These are phyloP conservation scores for Lotmaria passim DNA, from an alignment of 208 protist species.

Conservation along the genomic window DNA sequence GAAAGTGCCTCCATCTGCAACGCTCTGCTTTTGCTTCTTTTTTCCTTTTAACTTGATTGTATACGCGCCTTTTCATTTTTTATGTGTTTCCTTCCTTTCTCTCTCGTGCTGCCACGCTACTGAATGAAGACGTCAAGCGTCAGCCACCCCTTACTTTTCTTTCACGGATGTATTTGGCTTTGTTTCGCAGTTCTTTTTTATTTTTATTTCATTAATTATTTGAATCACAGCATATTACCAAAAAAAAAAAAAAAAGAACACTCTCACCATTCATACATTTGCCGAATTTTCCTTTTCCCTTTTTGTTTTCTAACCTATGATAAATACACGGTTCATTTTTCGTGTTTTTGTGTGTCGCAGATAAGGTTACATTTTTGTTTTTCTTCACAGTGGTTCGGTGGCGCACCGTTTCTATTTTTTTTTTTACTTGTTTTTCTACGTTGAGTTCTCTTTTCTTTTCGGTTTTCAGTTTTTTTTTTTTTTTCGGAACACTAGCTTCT, in stretches of 20 bases:
- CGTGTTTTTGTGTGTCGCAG: not conserved
- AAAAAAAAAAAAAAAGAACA: not conserved
- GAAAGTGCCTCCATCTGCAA: not conserved
- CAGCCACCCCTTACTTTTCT: no score
- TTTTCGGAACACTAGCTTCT: conserved; percentile 7
- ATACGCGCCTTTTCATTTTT: not conserved
- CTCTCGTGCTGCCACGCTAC: conserved; percentile 2
- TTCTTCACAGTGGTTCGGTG: conserved; percentile 2
- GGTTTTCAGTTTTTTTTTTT: conserved; percentile 24
- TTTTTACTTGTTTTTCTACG: conserved; percentile 1
- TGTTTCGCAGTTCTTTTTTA: not conserved
- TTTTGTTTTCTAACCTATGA: not conserved
- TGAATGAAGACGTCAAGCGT: no score
- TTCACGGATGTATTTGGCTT: no score
- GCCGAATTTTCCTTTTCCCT: not conserved
- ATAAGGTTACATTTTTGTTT: conserved; percentile 5
- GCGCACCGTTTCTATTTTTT: conserved; percentile 10
- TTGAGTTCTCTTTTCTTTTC: conserved; percentile 8
- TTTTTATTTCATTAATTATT: not conserved
- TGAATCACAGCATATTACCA: conserved; percentile 18
- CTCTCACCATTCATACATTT: not conserved
- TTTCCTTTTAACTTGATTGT: not conserved
- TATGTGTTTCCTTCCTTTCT: not conserved
- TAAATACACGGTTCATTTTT: not conserved
- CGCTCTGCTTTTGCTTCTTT: conserved; percentile 3